Conservation (phyloP, 1,284 basidiomycete species). For the Xerocomus alliaceus region DNA sequence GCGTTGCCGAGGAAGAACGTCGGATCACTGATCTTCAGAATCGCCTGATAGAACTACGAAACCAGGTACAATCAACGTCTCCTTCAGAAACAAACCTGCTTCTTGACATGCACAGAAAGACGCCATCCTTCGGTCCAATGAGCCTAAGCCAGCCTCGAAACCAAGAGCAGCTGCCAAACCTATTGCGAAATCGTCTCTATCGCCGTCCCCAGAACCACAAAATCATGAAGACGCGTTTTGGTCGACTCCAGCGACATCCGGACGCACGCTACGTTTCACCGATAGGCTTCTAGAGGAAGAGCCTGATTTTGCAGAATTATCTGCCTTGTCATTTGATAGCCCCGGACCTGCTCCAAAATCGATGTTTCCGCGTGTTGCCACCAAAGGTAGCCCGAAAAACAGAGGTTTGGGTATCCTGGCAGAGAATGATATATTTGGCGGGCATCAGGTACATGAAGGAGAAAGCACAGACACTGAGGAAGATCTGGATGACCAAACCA, state of each 20-base stretch:
- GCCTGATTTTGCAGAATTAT: constrained; percentile 61
- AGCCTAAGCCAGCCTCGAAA: constrained; percentile 18
- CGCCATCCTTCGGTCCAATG: constrained; percentile 44
- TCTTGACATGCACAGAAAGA: constrained; percentile 50
- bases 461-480: constrained; percentile 5
- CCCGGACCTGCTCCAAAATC: constrained; percentile 47
- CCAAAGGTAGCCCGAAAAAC: constrained; percentile 12
- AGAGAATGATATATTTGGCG: constrained; percentile 13
- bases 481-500: constrained; percentile 18
- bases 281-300: constrained; percentile 69
- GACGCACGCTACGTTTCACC: constrained; percentile 63
- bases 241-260: constrained; percentile 61
- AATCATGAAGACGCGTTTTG: constrained; percentile 62
- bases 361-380: constrained; percentile 35
- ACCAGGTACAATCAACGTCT: constrained; percentile 46
- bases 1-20: constrained; percentile 62
- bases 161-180: constrained; percentile 19
- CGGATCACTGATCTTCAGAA: constrained; percentile 60
- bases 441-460: background rate
- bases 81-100: constrained; percentile 1
- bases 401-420: constrained; percentile 11
- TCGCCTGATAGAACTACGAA: constrained; percentile 59
- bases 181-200: constrained; percentile 6
- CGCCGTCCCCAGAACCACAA: constrained; percentile 38
- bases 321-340: constrained; percentile 57